A percentile compares a stretch with the other conserved stretches of the same genome.
Conservation (phyloP, 2,329 filamentous ascomycete species). For the Hypoxylon sp. region DNA sequence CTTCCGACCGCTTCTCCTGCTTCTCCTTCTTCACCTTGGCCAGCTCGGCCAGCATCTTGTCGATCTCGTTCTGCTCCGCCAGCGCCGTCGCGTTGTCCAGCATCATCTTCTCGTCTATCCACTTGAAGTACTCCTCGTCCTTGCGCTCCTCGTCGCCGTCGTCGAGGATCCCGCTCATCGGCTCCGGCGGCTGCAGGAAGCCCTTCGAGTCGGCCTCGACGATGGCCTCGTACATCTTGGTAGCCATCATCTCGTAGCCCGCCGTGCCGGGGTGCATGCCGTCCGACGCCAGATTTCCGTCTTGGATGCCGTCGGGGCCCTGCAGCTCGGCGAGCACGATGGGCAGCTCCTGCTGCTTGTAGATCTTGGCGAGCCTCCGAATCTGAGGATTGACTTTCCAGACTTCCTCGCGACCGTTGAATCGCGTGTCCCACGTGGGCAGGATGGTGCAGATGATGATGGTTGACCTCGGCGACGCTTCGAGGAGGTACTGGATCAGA, state of each 20-base stretch:
- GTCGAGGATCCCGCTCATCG: constrained; percentile 43
- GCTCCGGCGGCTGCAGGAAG: constrained; percentile 43
- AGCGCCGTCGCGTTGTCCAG: constrained; percentile 38
- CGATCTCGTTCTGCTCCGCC: constrained; percentile 39
- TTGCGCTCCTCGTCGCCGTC: constrained; percentile 45
- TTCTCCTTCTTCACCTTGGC: constrained; percentile 34
- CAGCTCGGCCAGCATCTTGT: constrained; percentile 43
- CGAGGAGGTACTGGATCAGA: constrained; percentile 44
- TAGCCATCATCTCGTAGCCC: constrained; percentile 48
- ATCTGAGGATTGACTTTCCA: constrained; percentile 45
- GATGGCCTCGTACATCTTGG: constrained; percentile 46
- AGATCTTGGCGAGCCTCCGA: constrained; percentile 43
- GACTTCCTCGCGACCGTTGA: constrained; percentile 46
- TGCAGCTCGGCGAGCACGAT: constrained; percentile 47
- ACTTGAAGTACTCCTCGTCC: constrained; percentile 38
- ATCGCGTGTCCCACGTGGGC: constrained; percentile 45
- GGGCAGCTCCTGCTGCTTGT: constrained; percentile 41
- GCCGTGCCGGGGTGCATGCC: constrained; percentile 45
- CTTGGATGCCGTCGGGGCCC: constrained; percentile 45
- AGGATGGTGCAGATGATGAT: constrained; percentile 44
- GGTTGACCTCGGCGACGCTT: constrained; percentile 44
- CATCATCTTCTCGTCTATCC: constrained; percentile 40
- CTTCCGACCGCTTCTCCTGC: constrained; percentile 23
- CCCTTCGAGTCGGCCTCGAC: constrained; percentile 45
- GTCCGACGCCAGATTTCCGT: constrained; percentile 42